These are phyloP conservation scores for Fusarium sp. DNA, from an alignment of 2,329 filamentous ascomycete species.

Conservation along the genomic window DNA sequence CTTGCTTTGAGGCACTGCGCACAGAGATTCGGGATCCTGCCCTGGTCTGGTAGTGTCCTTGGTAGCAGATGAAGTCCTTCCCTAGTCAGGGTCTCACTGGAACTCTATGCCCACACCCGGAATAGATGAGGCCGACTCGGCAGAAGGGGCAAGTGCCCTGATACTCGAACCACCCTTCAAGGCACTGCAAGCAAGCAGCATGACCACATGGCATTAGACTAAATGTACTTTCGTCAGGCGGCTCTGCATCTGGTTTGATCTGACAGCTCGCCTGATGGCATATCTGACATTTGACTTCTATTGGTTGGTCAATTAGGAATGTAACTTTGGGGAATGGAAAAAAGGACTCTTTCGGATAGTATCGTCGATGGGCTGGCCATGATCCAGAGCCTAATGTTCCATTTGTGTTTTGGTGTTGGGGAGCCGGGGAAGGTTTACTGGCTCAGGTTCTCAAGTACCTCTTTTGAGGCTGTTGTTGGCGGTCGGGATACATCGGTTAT, in stretches of 20 bases:
- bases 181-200: slow-evolving; percentile 44
- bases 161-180: slow-evolving; percentile 41
- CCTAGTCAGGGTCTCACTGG: slow-evolving; percentile 39
- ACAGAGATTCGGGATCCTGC: slow-evolving; percentile 43
- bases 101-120: slow-evolving; percentile 45
- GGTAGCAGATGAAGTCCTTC: slow-evolving; percentile 48
- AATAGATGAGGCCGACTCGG: slow-evolving; percentile 41
- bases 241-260: slow-evolving; percentile 29
- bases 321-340: slow-evolving; percentile 44
- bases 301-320: slow-evolving; percentile 42
- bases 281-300: slow-evolving; percentile 39
- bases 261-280: slow-evolving; percentile 35
- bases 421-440: not conserved
- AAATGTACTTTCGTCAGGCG: slow-evolving; percentile 31
- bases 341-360: slow-evolving; percentile 35
- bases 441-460: slow-evolving; percentile 15
- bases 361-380: slow-evolving; percentile 21
- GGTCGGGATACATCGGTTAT: not conserved
- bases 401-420: not conserved
- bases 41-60: slow-evolving; percentile 45
- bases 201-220: slow-evolving; percentile 51
- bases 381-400: not conserved
- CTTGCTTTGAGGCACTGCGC: slow-evolving; percentile 20
- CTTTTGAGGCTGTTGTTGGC: not conserved
- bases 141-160: slow-evolving; percentile 50